A percentile compares a stretch with the other conserved stretches of the same genome.
These are phyloP conservation scores for Pseudogymnoascus sp. DNA, from an alignment of 2,329 filamentous ascomycete genomes.

Conservation along the genomic window DNA sequence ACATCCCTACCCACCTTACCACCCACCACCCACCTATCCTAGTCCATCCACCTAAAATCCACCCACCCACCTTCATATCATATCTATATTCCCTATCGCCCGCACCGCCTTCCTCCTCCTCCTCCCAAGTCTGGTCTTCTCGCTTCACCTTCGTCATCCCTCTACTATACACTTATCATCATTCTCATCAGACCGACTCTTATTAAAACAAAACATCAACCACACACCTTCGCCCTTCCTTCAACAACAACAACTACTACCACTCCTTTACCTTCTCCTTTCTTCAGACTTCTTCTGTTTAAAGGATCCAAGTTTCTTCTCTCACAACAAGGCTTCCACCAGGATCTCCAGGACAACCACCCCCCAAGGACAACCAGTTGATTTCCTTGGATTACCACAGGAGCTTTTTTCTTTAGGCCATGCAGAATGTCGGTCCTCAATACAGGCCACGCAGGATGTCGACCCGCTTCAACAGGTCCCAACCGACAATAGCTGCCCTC, in stretches of 20 bases:
- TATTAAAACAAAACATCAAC: neutral
- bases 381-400: neutral
- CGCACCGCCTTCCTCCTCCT: constrained; percentile 3
- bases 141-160: neutral
- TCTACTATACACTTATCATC: neutral
- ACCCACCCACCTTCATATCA: constrained; percentile 12
- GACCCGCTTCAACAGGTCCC: neutral
- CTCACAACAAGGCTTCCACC: neutral
- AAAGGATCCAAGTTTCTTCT: neutral
- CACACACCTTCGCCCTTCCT: constrained; percentile 6
- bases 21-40: neutral
- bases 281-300: neutral
- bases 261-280: constrained; percentile 16
- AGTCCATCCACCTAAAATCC: constrained; percentile 4
- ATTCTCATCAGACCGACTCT: constrained; percentile 3
- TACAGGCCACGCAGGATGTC: constrained; percentile 10
- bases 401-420: neutral
- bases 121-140: neutral
- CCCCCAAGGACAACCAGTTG: neutral
- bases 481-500: neutral
- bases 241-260: constrained; percentile 23
- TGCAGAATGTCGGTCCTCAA: constrained; percentile 8
- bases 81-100: constrained; percentile 11
- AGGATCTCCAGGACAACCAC: neutral
- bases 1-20: constrained; percentile 14